phyloP scores from a whole-genome alignment of 768 basidiomycete species.

The Tylopilus balloui region DNA sequence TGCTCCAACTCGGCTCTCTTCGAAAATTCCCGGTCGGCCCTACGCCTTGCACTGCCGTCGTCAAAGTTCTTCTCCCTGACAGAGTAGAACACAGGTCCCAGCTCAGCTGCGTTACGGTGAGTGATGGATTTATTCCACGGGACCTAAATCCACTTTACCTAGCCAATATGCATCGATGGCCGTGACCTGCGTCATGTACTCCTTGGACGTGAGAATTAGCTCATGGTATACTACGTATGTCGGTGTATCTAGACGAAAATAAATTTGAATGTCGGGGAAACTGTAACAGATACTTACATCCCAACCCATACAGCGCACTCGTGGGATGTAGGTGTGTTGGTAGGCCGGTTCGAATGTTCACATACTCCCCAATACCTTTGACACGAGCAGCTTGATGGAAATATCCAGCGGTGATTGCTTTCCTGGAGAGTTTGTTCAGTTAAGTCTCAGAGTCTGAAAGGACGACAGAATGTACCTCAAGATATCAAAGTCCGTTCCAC shows the following conservation, averaged over 20 bases:
- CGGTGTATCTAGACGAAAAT: constrained; percentile 66
- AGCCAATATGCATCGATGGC: constrained; percentile 97
- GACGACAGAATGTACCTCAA: constrained; percentile 48
- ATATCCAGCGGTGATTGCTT: constrained; percentile 96
- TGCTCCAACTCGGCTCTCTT: constrained; percentile 88
- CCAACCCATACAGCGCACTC: constrained; percentile 92
- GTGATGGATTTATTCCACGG: background rate
- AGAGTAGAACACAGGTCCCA: constrained; percentile 95
- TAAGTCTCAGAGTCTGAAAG: background rate
- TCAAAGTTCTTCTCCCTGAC: constrained; percentile 98
- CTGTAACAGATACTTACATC: constrained; percentile 55
- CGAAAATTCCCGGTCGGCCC: constrained; percentile 86
- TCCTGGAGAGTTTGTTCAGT: constrained; percentile 43
- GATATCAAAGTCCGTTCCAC: constrained; percentile 93
- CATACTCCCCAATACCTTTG: constrained; percentile 98
- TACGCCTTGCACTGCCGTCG: constrained; percentile 70
- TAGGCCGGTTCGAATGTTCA: constrained; percentile 91
- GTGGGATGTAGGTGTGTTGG: constrained; percentile 97
- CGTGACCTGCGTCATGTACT: constrained; percentile 99
- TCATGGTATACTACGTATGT: constrained; percentile 98
- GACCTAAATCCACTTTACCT: constrained; percentile 44
- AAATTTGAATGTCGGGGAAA: background rate
- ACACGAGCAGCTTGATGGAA: constrained; percentile 98
- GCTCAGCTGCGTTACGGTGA: constrained; percentile 57
- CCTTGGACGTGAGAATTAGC: constrained; percentile 89